Base-by-base conservation (phyloP, 2,329 filamentous ascomycete genomes). In the Trichoderma oligosporum region DNA sequence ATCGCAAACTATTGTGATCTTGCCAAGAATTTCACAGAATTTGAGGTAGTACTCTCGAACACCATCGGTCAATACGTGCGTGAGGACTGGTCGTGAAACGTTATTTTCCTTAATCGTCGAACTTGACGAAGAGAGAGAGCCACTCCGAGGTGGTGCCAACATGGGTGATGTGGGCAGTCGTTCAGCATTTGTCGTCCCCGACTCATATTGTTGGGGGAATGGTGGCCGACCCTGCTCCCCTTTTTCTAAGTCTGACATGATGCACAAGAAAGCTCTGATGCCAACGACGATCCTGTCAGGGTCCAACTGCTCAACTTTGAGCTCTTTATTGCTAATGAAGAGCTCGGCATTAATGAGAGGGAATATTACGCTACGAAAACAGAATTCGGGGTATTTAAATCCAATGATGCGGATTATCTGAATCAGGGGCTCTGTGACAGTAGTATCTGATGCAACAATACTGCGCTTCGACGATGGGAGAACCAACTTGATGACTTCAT, bases 271-370 rank as follows among this genome's bases (percentile, higher is more conserved):
- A 3, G 94, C 89, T 61, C 91, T 84, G 61, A 99, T 99, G 2
- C 92, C 94, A 64, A 99, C 89, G n/a, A 97, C 93, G 75, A 97
- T 96, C 65, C 90, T 88, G 68, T 99, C 95, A 0, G 95, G 94
- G 61, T 99, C 94, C 61, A 99, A 81, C 67, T 95, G 90, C 67
- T 97, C 94, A 25, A 97, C 88, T 67, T 85, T 91, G 39, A 94
- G 75, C 42, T 96, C 89, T 65, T 86, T 81, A 62, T 89, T 77
- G 16, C 85, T 83, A 25, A 82, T 79, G 68, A 97, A 94, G n/a
- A 91, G 77, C 52, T 97, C 93, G 1, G 91, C 91, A 68, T 96
- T 96, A 68, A 99, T 88, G 35, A 99, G 76, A 3, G 93, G 94
- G 65, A 97, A 97, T n/a, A 99, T 90, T 62, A 97, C 88, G 45